These are phyloP conservation scores for Dactylellina leptospora DNA, from an alignment of 2,329 filamentous ascomycete species.

Conservation along the genomic window DNA sequence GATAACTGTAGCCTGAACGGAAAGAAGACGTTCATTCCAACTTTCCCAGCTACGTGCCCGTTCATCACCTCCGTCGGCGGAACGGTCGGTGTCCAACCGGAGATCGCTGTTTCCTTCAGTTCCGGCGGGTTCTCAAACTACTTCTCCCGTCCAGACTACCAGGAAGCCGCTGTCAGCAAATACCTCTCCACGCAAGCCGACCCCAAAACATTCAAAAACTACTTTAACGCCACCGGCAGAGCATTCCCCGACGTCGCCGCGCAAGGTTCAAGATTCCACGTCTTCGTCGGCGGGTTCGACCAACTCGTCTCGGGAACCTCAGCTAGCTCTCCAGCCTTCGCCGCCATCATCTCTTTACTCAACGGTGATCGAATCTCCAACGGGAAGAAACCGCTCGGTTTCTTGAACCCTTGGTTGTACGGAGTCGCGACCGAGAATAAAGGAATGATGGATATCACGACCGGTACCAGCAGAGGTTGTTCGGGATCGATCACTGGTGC, in stretches of 20 bases:
- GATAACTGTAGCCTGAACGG: conserved; percentile 70
- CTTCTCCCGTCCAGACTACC: conserved; percentile 64
- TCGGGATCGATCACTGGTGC: conserved; percentile 56
- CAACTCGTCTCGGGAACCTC: conserved; percentile 65
- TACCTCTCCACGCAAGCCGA: conserved; percentile 61
- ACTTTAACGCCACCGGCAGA: conserved; percentile 65
- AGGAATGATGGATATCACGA: conserved; percentile 61
- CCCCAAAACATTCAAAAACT: conserved; percentile 60
- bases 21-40: conserved; percentile 66
- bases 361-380: conserved; percentile 69
- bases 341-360: conserved; percentile 69
- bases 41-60: conserved; percentile 73
- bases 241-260: conserved; percentile 70
- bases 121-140: conserved; percentile 66
- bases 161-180: conserved; percentile 61
- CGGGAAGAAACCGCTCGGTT: conserved; percentile 62
- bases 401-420: conserved; percentile 64
- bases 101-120: conserved; percentile 63
- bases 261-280: conserved; percentile 63
- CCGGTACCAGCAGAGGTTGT: conserved; percentile 61
- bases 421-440: conserved; percentile 55
- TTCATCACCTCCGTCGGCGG: conserved; percentile 75
- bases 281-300: conserved; percentile 59
- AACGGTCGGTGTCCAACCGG: conserved; percentile 65
- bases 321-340: conserved; percentile 68